Base-by-base conservation (phyloP, 257 asterid species). In the Coffea eugenioides region DNA sequence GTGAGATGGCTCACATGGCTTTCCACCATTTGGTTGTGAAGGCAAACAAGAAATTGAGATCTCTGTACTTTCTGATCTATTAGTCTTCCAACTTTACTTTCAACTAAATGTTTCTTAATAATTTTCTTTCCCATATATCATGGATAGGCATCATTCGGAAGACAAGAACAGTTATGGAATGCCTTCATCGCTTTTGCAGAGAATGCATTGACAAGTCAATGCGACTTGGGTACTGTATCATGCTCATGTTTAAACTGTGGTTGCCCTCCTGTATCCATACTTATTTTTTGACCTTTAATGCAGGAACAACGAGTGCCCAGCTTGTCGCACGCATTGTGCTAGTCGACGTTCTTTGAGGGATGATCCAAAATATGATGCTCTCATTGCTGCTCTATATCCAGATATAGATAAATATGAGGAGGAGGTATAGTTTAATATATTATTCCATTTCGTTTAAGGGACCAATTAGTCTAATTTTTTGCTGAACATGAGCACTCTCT, bases 271-370 rank as follows among this genome's bases (percentile, higher is more conserved):
- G 52, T 34, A 82, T 78, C 74, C 73, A 70, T 75, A 59, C 73
- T 75, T 43, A 75, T 20, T 23, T 64, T 46, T 74, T 70, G 77
- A 79, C 73, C 68, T 72, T 82, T 75, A 80, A 83, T 85, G 83
- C 90, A 94, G 98, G 89, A 96, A 94, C 85, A 96, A 94, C 77
- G 99, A 96, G 87, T 96, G 99, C 84, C 99, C 99, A 64, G 97
- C 99, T 87, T 96, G 99, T 88, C 98, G 99, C 80, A 94, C 99
- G 46, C 99, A 94, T 86, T 96, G 99, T 87, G 99, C 99, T 75
- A 96, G 99, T 90, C 97, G 99, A 78, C 96, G 98, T 80, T 96
- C 99, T 83, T 83, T 94, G 87, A 91, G 99, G 84, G 98, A 96
- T 85, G 99, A 96, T 88, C 99, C 99, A 49, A 96, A 94, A 86